These are phyloP conservation scores for Harrya chromipes DNA, from an alignment of 768 basidiomycete species.

Conservation along the genomic window DNA sequence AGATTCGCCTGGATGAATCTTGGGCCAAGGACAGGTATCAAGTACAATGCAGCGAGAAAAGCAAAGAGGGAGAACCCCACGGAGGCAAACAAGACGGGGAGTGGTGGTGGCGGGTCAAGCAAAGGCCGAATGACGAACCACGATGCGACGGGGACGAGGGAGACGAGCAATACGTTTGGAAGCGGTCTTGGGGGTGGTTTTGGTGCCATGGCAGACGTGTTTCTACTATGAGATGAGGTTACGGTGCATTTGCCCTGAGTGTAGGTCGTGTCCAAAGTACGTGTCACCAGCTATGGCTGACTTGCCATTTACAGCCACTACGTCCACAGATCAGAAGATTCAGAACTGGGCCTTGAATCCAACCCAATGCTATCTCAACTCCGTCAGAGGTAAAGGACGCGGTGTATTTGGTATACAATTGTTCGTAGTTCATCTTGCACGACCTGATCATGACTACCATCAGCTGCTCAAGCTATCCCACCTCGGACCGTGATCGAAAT, in stretches of 20 bases:
- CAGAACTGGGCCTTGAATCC: conserved; percentile 37
- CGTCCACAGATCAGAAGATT: too few relatives aligned
- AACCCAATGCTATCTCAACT: conserved; percentile 46
- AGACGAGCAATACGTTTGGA: conserved; percentile 48
- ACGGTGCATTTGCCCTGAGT: too few relatives aligned
- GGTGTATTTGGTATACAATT: conserved; percentile 57
- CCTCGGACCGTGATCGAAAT: conserved; percentile 71
- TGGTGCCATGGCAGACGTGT: conserved; percentile 23
- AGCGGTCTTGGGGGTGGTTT: conserved; percentile 45
- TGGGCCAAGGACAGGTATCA: conserved; percentile 81
- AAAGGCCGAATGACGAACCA: conserved; percentile 77
- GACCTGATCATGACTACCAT: conserved; percentile 25
- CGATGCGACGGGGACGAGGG: conserved; percentile 61
- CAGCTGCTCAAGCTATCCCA: conserved; percentile 33
- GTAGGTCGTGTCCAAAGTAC: too few relatives aligned
- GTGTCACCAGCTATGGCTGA: too few relatives aligned
- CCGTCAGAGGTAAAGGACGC: conserved; percentile 49
- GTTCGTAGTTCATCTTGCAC: not conserved
- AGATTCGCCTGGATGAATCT: conserved; percentile 80
- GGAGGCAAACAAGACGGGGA: conserved; percentile 74
- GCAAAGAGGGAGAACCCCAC: conserved; percentile 84
- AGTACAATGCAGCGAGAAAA: conserved; percentile 67
- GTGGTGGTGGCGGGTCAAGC: conserved; percentile 61
- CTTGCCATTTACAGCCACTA: too few relatives aligned
- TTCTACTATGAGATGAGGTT: too few relatives aligned